Evolutionary conservation across 2,329 filamentous ascomycete genomes (phyloP), one percentile per base, ranked within the genome.

Genomic region (Aureobasidium vineae): DNA sequence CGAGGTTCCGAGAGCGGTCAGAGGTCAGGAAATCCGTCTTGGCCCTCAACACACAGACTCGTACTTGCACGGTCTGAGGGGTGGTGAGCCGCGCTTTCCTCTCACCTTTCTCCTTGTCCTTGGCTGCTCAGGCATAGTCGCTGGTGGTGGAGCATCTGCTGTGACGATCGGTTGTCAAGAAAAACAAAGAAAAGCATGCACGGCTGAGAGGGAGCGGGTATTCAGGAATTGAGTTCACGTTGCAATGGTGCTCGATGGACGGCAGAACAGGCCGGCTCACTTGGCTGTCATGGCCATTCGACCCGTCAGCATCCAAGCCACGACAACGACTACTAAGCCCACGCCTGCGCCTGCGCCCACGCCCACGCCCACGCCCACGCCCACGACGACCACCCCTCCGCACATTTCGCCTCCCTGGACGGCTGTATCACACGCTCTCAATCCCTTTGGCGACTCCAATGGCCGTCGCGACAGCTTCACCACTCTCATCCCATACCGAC

Each of bases 401-500:
- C 47, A 47, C 38, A 53, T 28, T 5, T 52, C 49, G 36, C 49
- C 61, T 43, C 61, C 61, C 36, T 64, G 61, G 61, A 43, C 49
- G 5, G 31, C 33, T 1, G 36, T 23, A 26, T 64, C 47, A 5
- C 61, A 64, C 26, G 8, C 41, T 6, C 36, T 64, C 33, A 64
- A 64, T 31, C 61, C 61, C 47, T 53, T 54, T 45, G 49, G 61
- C 61, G 61, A 64, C 38, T 64, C 61, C 61, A 64, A 64, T 64
- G 61, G 61, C 61, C 61, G 61, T 33, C 61, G 61, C 49, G 61
- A 64, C 61, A 53, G 47, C 61, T 54, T 64, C 61, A 64, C 61
- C 26, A 53, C 16, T 33, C 49, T 49, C 26, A 52, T 52, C 31
- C 19, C 61, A 52, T 63, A 63, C 43, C 61, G 61, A 33, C 47